Conservation (phyloP, 208 protist species). For the Leishmania gerbilli region DNA sequence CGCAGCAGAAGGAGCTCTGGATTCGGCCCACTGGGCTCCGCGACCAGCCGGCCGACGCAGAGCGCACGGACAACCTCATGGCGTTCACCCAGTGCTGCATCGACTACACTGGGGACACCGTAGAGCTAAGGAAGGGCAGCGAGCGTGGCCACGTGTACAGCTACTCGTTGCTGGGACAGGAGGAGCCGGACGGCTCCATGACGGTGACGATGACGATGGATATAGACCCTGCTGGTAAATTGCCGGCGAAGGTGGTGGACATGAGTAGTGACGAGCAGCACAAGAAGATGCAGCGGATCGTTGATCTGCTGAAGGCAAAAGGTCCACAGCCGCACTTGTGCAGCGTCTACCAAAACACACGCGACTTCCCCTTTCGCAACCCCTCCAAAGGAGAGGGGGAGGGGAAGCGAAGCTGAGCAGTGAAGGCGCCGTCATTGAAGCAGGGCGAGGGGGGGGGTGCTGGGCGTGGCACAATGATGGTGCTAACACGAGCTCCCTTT, state of each 20-base stretch:
- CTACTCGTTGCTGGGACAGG: conserved; percentile 42
- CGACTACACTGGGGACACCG: conserved; percentile 30
- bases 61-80: conserved; percentile 18
- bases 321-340: conserved; percentile 13
- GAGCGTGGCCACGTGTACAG: conserved; percentile 22
- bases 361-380: conserved; percentile 12
- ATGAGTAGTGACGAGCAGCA: conserved; percentile 33
- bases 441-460: background rate
- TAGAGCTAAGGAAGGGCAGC: conserved; percentile 19
- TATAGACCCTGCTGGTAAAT: conserved; percentile 35
- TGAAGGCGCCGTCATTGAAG: background rate
- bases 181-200: conserved; percentile 52
- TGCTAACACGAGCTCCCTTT: background rate
- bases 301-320: conserved; percentile 14
- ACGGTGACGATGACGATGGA: conserved; percentile 41
- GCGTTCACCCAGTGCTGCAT: conserved; percentile 42
- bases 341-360: conserved; percentile 30
- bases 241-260: conserved; percentile 38
- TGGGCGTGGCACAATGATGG: background rate
- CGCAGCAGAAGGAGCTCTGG: conserved; percentile 38
- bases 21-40: conserved; percentile 17
- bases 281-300: conserved; percentile 31
- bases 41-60: background rate
- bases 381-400: background rate
- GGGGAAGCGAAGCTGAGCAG: background rate